phyloP scores from a whole-genome alignment of 768 basidiomycete genomes.

The Pisolithus microcarpus region DNA sequence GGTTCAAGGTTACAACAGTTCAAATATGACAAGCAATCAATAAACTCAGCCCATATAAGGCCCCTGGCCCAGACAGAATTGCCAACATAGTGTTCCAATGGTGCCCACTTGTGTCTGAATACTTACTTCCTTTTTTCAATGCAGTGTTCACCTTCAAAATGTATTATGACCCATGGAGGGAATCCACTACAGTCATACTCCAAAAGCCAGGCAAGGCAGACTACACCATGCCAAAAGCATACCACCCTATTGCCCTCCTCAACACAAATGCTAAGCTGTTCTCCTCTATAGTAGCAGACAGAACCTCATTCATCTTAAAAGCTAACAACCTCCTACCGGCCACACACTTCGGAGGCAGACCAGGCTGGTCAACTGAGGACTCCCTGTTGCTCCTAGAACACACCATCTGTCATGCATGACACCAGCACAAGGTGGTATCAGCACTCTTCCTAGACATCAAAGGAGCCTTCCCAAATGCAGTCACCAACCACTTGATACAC shows the following conservation, averaged over 20 bases:
- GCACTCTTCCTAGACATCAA: no score
- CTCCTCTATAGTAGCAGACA: no score
- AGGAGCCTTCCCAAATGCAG: no score
- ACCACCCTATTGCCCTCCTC: constrained; percentile 32
- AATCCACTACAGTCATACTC: constrained; percentile 24
- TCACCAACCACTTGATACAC: no score
- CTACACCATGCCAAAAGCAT: constrained; percentile 30
- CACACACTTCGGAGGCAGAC: no score
- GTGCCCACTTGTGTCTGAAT: constrained; percentile 4
- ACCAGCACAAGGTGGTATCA: no score
- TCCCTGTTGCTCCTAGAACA: no score
- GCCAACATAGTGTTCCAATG: constrained; percentile 15
- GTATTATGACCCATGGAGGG: constrained; percentile 14
- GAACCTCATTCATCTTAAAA: no score
- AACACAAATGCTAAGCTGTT: constrained; percentile 13
- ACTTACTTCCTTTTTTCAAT: constrained; percentile 8
- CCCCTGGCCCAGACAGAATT: constrained; percentile 20
- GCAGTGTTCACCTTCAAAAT: constrained; percentile 4
- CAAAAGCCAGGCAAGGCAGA: constrained; percentile 29
- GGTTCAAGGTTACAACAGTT: constrained; percentile 5
- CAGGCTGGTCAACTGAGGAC: no score
- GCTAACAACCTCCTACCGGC: no score
- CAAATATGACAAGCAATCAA: constrained; percentile 5
- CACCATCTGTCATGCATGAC: no score
- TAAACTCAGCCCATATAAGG: constrained; percentile 12